Conservation (phyloP, 345 rosid genomes). For the Gossypium arboreum region DNA sequence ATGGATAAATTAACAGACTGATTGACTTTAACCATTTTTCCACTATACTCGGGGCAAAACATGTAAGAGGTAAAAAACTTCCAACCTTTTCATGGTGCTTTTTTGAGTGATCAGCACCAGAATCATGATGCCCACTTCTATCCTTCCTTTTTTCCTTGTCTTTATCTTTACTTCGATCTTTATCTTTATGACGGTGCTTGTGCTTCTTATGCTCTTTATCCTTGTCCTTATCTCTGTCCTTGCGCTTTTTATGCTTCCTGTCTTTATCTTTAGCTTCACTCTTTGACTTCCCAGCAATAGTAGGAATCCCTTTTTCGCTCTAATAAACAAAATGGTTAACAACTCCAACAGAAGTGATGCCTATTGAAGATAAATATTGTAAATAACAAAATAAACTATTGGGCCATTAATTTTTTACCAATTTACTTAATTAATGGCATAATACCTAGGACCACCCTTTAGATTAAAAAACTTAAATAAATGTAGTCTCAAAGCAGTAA, state of each 20-base stretch:
- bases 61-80: slow-evolving; percentile 17
- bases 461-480: slow-evolving; percentile 3
- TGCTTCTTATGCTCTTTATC: slow-evolving; percentile 36
- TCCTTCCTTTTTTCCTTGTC: slow-evolving; percentile 41
- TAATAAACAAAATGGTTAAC: slow-evolving; percentile 21
- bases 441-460: not conserved
- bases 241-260: slow-evolving; percentile 88
- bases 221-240: slow-evolving; percentile 77
- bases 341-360: not conserved
- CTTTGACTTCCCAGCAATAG: slow-evolving; percentile 64
- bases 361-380: not conserved
- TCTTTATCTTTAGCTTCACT: slow-evolving; percentile 77
- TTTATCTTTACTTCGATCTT: slow-evolving; percentile 77
- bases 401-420: not conserved
- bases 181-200: slow-evolving; percentile 70
- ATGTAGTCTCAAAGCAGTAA: not conserved
- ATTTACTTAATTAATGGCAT: not conserved
- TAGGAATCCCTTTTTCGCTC: slow-evolving; percentile 81
- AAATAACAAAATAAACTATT: not conserved
- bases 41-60: not conserved
- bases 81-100: slow-evolving; percentile 88
- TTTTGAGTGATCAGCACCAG: slow-evolving; percentile 73
- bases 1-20: not conserved
- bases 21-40: not conserved
- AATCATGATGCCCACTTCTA: slow-evolving; percentile 12